Conservation (phyloP, 2,329 filamentous ascomycete species). For the Trichothecium sympodiale region DNA sequence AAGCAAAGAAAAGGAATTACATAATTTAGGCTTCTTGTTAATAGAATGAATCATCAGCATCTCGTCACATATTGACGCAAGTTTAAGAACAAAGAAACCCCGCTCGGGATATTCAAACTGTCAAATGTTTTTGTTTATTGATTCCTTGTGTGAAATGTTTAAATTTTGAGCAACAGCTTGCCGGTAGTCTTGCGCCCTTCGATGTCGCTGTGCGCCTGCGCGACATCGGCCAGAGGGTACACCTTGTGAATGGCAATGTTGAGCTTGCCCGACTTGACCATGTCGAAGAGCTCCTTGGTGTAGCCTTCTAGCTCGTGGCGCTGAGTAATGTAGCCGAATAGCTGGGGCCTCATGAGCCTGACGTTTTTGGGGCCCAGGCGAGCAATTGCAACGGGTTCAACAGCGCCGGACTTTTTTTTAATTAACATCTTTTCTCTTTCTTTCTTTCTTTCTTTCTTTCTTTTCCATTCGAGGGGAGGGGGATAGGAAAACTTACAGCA, state of each 20-base stretch:
- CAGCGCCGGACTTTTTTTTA: constrained; percentile 46
- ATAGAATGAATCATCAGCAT: too few relatives aligned
- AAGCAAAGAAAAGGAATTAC: constrained; percentile 6
- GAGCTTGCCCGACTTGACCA: constrained; percentile 58
- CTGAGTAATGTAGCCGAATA: constrained; percentile 60
- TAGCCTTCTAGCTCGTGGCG: constrained; percentile 64
- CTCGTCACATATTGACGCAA: too few relatives aligned
- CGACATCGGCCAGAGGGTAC: constrained; percentile 65
- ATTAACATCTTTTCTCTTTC: constrained; percentile 8
- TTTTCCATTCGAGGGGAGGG: too few relatives aligned
- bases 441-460: too few relatives aligned
- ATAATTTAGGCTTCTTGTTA: background rate
- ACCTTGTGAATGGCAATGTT: constrained; percentile 64
- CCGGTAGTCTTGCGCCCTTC: constrained; percentile 75
- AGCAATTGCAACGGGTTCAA: constrained; percentile 51
- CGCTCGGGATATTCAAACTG: background rate
- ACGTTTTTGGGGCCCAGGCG: constrained; percentile 63
- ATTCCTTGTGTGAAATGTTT: too few relatives aligned
- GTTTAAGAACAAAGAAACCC: background rate
- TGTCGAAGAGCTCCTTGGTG: constrained; percentile 58
- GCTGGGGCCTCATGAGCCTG: constrained; percentile 61
- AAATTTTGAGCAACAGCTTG: constrained; percentile 63
- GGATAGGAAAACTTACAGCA: constrained; percentile 39
- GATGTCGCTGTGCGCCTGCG: constrained; percentile 63
- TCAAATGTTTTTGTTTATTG: constrained; percentile 1